Conservation (phyloP, 495 filamentous ascomycete genomes). For the Pseudevernia furfuracea region DNA sequence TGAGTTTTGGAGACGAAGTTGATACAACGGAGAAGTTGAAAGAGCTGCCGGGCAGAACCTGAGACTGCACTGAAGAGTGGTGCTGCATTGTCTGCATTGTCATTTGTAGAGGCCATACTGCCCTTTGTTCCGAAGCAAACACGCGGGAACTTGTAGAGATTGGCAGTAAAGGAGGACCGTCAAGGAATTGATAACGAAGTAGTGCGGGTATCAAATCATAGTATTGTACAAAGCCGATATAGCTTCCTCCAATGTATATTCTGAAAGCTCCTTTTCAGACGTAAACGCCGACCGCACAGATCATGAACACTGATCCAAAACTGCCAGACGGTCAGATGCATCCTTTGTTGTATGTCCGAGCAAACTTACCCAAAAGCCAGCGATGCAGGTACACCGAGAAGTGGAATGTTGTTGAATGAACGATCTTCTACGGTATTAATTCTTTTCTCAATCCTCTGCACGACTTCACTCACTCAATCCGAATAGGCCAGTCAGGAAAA, state of each 20-base stretch:
- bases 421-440: slow-evolving; percentile 53
- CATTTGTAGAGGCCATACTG: slow-evolving; percentile 17
- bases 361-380: slow-evolving; percentile 72
- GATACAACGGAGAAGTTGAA: slow-evolving; percentile 82
- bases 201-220: slow-evolving; percentile 18
- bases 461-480: slow-evolving; percentile 62
- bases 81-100: slow-evolving; percentile 27
- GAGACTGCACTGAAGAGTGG: slow-evolving; percentile 77
- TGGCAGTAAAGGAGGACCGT: neutral
- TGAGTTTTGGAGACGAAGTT: slow-evolving; percentile 73
- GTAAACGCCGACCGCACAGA: slow-evolving; percentile 97
- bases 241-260: slow-evolving; percentile 28
- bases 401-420: slow-evolving; percentile 64
- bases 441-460: neutral
- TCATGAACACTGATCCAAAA: slow-evolving; percentile 94
- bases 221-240: slow-evolving; percentile 21
- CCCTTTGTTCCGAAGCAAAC: neutral
- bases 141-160: neutral
- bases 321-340: slow-evolving; percentile 40
- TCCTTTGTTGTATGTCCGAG: neutral
- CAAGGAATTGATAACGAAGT: neutral
- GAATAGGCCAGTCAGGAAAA: slow-evolving; percentile 63
- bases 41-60: slow-evolving; percentile 78
- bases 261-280: slow-evolving; percentile 52
- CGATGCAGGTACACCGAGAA: slow-evolving; percentile 83